phyloP scores from a whole-genome alignment of 208 protist species.

The Leptomonas seymouri region DNA sequence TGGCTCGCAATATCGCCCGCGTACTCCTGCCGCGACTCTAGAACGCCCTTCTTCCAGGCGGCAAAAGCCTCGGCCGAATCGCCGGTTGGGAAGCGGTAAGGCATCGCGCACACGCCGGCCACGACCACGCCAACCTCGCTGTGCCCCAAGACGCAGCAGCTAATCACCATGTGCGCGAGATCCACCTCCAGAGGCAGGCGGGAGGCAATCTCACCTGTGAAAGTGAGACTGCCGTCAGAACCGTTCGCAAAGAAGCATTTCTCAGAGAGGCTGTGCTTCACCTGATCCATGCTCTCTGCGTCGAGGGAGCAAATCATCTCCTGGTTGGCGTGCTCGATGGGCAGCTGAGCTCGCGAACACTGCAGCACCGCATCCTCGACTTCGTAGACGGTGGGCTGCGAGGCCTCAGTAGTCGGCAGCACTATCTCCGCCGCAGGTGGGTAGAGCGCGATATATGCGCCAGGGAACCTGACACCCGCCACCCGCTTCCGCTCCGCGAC shows the following conservation, averaged over 20 bases:
- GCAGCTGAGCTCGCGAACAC: conserved; percentile 66
- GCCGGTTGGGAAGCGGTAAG: conserved; percentile 47
- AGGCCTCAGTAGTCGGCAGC: conserved; percentile 42
- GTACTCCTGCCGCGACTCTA: conserved; percentile 64
- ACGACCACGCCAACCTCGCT: conserved; percentile 70
- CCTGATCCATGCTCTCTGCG: conserved; percentile 62
- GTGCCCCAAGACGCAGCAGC: conserved; percentile 77
- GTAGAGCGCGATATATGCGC: conserved; percentile 84
- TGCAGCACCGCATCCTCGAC: conserved; percentile 83
- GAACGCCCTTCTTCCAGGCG: conserved; percentile 43
- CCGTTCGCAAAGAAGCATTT: conserved; percentile 70
- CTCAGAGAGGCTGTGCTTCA: conserved; percentile 72
- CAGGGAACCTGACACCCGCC: conserved; percentile 33
- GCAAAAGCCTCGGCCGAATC: conserved; percentile 29
- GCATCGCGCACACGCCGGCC: conserved; percentile 64
- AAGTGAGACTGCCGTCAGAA: conserved; percentile 63
- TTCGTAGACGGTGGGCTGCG: conserved; percentile 46
- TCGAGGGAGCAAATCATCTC: conserved; percentile 53
- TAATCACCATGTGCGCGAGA: conserved; percentile 73
- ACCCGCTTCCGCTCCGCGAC: conserved; percentile 59
- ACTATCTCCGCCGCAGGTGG: conserved; percentile 49
- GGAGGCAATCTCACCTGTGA: conserved; percentile 79
- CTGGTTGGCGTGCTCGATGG: conserved; percentile 38
- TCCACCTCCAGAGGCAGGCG: conserved; percentile 80
- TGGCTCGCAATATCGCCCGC: conserved; percentile 60